Conservation (phyloP, 2,329 filamentous ascomycete genomes). For the Fusarium beomiforme region DNA sequence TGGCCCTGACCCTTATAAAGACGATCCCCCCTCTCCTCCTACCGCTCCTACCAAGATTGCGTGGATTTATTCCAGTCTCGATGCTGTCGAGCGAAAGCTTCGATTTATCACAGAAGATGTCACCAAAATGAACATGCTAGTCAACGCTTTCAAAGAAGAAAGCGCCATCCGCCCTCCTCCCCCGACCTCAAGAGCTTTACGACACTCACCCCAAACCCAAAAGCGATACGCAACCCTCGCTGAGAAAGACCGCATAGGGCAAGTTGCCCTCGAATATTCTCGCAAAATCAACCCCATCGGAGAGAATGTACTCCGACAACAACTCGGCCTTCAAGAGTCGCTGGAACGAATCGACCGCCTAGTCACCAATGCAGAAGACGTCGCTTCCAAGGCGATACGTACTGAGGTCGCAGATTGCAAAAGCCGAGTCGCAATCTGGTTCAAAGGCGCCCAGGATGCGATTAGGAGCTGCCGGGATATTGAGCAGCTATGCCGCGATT, state of each 20-base stretch:
- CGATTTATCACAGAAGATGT: neutral
- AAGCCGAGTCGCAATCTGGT: neutral
- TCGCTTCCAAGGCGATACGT: neutral
- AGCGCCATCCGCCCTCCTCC: neutral
- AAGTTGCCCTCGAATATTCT: neutral
- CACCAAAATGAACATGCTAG: neutral
- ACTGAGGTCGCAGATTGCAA: conserved; percentile 8
- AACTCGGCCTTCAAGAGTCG: neutral
- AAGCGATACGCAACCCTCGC: neutral
- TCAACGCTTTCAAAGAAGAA: neutral
- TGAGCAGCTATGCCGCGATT: neutral
- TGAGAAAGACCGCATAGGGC: conserved; percentile 13
- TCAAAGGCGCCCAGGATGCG: neutral
- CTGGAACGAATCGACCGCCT: neutral
- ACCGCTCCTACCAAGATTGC: neutral
- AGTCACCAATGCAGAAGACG: neutral
- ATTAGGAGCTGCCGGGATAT: neutral
- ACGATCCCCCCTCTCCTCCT: neutral
- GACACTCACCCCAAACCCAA: conserved; percentile 3
- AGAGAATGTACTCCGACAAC: neutral
- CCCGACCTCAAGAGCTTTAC: neutral
- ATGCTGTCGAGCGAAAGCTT: conserved; percentile 9
- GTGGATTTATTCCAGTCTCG: conserved; percentile 14
- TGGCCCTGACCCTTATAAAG: neutral
- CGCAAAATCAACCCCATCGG: neutral